Evolutionary conservation across 371 early-diverging fungal species (phyloP).

Genomic region (Circinella minor): DNA sequence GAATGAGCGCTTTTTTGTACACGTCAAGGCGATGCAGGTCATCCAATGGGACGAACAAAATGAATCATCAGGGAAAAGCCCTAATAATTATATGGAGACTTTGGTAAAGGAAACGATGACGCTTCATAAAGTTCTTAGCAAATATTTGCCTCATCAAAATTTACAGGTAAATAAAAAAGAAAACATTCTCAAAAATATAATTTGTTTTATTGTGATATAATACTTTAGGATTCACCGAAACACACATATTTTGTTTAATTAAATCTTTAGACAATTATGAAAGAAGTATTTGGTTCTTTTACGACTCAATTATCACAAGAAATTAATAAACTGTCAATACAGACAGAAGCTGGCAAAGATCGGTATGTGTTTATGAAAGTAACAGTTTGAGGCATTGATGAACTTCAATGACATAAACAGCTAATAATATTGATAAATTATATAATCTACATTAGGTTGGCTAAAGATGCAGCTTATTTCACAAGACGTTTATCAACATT

Average conservation of each 20-base stretch:
- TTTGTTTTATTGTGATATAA: no score
- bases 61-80: slow-evolving; percentile 47
- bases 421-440: no score
- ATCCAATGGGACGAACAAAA: slow-evolving; percentile 76
- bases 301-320: slow-evolving; percentile 77
- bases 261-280: slow-evolving; percentile 59
- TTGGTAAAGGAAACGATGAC: slow-evolving; percentile 91
- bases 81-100: slow-evolving; percentile 73
- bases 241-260: not conserved
- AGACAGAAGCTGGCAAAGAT: slow-evolving; percentile 78
- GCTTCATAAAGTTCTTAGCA: slow-evolving; percentile 86
- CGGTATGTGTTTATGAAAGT: slow-evolving; percentile 36
- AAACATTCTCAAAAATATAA: no score
- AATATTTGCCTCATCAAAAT: slow-evolving; percentile 74
- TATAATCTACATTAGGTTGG: slow-evolving; percentile 49
- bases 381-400: not conserved
- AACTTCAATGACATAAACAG: not conserved
- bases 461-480: slow-evolving; percentile 76
- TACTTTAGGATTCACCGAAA: not conserved
- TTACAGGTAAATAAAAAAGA: slow-evolving; percentile 59
- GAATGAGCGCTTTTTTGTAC: slow-evolving; percentile 85
- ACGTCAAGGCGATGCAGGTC: slow-evolving; percentile 67
- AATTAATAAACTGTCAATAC: slow-evolving; percentile 64
- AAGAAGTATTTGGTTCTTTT: slow-evolving; percentile 77
- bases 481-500: slow-evolving; percentile 66